Conservation (phyloP, 1,139 yeast species). For the Eremothecium cymbalariae region DNA sequence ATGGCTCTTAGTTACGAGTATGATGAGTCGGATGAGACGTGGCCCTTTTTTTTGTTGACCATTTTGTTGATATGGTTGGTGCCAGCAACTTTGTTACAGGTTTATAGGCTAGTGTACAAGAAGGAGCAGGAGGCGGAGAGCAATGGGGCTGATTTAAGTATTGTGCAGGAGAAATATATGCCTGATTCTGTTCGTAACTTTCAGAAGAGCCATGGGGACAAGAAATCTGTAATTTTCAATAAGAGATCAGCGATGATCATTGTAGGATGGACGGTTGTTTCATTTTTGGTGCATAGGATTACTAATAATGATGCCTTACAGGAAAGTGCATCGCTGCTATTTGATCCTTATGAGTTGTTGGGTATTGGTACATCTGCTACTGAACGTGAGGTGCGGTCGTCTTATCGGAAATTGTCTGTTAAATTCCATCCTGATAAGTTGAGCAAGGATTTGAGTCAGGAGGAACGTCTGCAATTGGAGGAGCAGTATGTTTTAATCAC, state of each 20-base stretch:
- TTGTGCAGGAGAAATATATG: conserved; percentile 30
- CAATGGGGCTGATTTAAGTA: conserved; percentile 10
- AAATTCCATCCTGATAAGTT: conserved; percentile 93
- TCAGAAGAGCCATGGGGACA: conserved; percentile 29
- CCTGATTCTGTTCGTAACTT: conserved; percentile 37
- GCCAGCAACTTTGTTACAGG: conserved; percentile 55
- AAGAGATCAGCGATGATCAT: conserved; percentile 37
- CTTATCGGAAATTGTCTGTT: conserved; percentile 77
- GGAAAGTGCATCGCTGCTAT: conserved; percentile 43
- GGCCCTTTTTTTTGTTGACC: conserved; percentile 91
- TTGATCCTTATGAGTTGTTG: conserved; percentile 87
- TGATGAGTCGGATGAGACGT: conserved; percentile 87
- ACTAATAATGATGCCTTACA: conserved; percentile 35
- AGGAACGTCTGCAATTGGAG: conserved; percentile 53
- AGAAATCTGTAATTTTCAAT: conserved; percentile 16
- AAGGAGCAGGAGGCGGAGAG: conserved; percentile 11
- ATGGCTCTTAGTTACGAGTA: conserved; percentile 47
- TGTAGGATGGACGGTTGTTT: conserved; percentile 62
- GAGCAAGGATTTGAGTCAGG: conserved; percentile 53
- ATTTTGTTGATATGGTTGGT: conserved; percentile 55
- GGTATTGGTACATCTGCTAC: conserved; percentile 63
- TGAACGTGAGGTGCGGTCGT: conserved; percentile 72
- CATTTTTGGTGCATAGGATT: conserved; percentile 44
- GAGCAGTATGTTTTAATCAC: conserved; percentile 72
- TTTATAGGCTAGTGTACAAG: conserved; percentile 28